Evolutionary conservation across 2,329 filamentous ascomycete genomes (phyloP).

Genomic region (Conoideocrella luteorostrata): DNA sequence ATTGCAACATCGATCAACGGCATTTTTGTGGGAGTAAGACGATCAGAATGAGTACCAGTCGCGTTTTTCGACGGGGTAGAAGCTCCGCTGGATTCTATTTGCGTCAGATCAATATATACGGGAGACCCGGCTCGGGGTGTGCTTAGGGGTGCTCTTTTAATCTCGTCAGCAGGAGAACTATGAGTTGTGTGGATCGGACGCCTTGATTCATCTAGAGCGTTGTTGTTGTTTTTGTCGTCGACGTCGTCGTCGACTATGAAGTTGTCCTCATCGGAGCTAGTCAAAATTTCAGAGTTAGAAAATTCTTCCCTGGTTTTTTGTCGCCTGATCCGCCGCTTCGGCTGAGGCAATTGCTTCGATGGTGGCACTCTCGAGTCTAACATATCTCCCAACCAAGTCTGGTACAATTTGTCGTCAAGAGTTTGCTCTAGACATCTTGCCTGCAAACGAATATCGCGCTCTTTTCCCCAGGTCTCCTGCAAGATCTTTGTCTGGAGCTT

Average conservation of each 20-base stretch:
- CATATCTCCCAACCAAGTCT: constrained; percentile 42
- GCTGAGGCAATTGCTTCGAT: constrained; percentile 24
- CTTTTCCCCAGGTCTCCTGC: constrained; percentile 44
- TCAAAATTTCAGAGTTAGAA: constrained; percentile 35
- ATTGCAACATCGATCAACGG: background rate
- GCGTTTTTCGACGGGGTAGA: constrained; percentile 9
- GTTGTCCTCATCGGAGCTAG: constrained; percentile 41
- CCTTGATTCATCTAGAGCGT: background rate
- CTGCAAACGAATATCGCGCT: constrained; percentile 45
- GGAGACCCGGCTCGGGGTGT: constrained; percentile 14
- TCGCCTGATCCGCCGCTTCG: constrained; percentile 12
- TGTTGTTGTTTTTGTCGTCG: constrained; percentile 40
- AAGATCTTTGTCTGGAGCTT: constrained; percentile 49
- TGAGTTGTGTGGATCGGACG: background rate
- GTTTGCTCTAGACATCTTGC: constrained; percentile 57
- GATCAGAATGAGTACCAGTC: constrained; percentile 10
- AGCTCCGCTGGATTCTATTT: constrained; percentile 11
- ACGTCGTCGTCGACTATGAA: constrained; percentile 38
- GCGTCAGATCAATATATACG: constrained; percentile 24
- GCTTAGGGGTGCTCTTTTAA: constrained; percentile 1
- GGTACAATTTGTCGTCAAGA: constrained; percentile 53
- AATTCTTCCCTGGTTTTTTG: constrained; percentile 26
- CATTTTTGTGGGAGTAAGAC: constrained; percentile 18
- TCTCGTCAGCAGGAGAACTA: background rate
- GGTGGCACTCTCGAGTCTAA: constrained; percentile 36